phyloP scores from a whole-genome alignment of 306 rosid genomes.

The Lathyrus oleraceus region DNA sequence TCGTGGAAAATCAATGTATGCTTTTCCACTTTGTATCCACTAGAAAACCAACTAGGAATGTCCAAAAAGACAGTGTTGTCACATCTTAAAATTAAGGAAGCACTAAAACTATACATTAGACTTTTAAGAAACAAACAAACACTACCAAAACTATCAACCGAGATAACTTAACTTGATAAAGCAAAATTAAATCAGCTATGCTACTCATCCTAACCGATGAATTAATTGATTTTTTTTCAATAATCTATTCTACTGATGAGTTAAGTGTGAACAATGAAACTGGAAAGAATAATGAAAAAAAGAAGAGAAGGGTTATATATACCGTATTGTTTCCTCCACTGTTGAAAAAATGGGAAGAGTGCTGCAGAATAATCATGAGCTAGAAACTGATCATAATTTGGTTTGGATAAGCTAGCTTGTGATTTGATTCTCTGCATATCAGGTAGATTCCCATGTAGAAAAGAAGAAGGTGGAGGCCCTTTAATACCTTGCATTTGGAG shows the following conservation, averaged over 20 bases:
- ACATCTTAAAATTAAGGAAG: slow-evolving; percentile 22
- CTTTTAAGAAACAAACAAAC: background rate
- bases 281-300: background rate
- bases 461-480: slow-evolving; percentile 81
- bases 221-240: background rate
- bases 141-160: background rate
- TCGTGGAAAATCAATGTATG: background rate
- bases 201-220: background rate
- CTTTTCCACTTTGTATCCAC: background rate
- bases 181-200: background rate
- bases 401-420: slow-evolving; percentile 32
- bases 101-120: background rate
- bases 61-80: slow-evolving; percentile 26
- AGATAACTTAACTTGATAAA: no score
- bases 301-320: slow-evolving; percentile 4
- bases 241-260: background rate
- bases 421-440: slow-evolving; percentile 77
- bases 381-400: slow-evolving; percentile 44
- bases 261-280: background rate
- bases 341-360: slow-evolving; percentile 83
- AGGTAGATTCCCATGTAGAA: slow-evolving; percentile 63
- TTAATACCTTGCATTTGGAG: slow-evolving; percentile 65
- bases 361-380: slow-evolving; percentile 77
- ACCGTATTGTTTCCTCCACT: slow-evolving; percentile 91
- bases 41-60: slow-evolving; percentile 20